Evolutionary conservation across 106 monocot species (phyloP).

Genomic region (Apostasia ramifera): DNA sequence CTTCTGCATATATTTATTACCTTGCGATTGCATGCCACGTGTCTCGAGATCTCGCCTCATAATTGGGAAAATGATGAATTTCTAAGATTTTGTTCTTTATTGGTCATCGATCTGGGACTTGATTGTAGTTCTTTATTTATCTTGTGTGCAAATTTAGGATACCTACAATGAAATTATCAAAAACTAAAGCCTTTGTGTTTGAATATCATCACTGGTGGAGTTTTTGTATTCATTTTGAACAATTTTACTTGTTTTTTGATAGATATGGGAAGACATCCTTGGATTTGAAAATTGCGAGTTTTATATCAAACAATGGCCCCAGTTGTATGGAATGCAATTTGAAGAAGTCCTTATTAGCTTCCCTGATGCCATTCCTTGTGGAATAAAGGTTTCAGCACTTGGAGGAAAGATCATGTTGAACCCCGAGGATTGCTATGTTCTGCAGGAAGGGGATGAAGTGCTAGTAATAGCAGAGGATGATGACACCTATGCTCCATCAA

Average conservation of each 20-base stretch:
- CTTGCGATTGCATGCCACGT: too few relatives aligned
- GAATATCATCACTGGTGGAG: too few relatives aligned
- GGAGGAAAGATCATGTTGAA: conserved; percentile 66
- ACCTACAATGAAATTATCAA: too few relatives aligned
- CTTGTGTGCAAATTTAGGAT: too few relatives aligned
- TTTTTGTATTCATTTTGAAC: too few relatives aligned
- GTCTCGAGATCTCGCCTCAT: too few relatives aligned
- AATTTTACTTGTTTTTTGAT: background rate
- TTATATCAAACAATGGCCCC: conserved; percentile 65
- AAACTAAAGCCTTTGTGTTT: too few relatives aligned
- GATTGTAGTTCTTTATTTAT: too few relatives aligned
- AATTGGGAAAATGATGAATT: too few relatives aligned
- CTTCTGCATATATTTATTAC: too few relatives aligned
- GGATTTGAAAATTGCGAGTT: conserved; percentile 79
- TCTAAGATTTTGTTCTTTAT: too few relatives aligned
- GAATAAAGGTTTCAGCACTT: conserved; percentile 46
- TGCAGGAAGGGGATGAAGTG: conserved; percentile 68
- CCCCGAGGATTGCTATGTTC: conserved; percentile 58
- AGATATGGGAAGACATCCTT: conserved; percentile 80
- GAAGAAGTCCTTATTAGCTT: conserved; percentile 67
- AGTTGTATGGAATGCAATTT: conserved; percentile 59
- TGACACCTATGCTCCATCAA: conserved; percentile 53
- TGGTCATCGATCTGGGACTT: too few relatives aligned
- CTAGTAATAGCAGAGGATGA: conserved; percentile 77
- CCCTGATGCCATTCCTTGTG: conserved; percentile 70